Evolutionary conservation across 177 flowering plant species (phyloP), one percentile per base, ranked within the genome.

Genomic region (Vitis hybrid): DNA sequence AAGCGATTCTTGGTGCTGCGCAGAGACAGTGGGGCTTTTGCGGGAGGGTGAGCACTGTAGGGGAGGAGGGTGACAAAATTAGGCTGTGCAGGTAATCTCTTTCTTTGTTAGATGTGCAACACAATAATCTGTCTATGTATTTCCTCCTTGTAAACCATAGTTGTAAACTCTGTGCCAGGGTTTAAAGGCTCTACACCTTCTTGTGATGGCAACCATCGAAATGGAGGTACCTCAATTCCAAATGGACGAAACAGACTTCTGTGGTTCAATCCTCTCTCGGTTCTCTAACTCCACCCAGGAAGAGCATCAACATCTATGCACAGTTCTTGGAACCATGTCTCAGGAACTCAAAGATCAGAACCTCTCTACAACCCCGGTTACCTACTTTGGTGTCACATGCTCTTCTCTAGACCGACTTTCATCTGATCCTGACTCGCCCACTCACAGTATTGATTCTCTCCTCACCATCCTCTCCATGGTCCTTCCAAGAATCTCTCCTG

Each of bases 321-420:
- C 90, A 0, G 85, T 77, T 66, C 65, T 90, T 3, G 93, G 94
- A 65, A 79, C 88, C 72, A 90, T 91, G 80, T 75, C 96, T 1
- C 96, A 91, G 67, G 88, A 81, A 72, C 88, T 95, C 65, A 84
- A 77, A 56, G 99, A 93, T 49, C 88, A 90, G 15, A 79, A 77
- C 62, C 74, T 84, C 18, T 86, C 92, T 18, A 74, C 79, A 52
- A 77, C 86, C 0, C 86, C 93, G 0, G 59, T 87, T 45, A 75
- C 94, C 65, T 93, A 86, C 79, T 91, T 91, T 61, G 89, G 86
- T 26, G 90, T 91, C 58, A 77, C 92, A 0, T 70, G 80, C 57
- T 78, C 91, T 8, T 88, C 96, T 48, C 80, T 95, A 6, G 75
- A 84, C 33, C 83, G 86, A 50, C 78, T 92, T 62, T 72, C 78